Base-by-base conservation (phyloP, 2,329 filamentous ascomycete species). In the Trichoderma atroviride region DNA sequence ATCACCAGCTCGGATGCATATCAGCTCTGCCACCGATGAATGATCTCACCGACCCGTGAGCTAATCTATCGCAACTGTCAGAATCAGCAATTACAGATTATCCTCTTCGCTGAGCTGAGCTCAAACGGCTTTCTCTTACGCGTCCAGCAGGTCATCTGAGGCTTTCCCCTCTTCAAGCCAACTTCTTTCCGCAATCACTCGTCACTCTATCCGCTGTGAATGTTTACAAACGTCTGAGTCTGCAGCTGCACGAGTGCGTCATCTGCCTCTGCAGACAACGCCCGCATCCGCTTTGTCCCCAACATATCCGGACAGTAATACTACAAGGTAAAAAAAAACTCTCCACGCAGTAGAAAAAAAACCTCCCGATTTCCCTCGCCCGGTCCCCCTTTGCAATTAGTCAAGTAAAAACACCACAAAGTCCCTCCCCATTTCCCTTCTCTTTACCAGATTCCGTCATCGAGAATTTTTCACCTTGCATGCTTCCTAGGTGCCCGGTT, bases 381-480 rank as follows among this genome's bases (percentile, higher is more conserved):
- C 33, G 24, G 35, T 4, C 19, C 13, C 53, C 16, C n/a, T 5
- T 35, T 7, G 14, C 31, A 9, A 22, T 50, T 56, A 62, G 60
- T 50, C 35, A 57, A 24, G 27, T 16, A 47, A 13, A 56, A 56
- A 19, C 52, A 47, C 16, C 35, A 43, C 19, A 7, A 43, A 43
- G 19, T 43, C 19, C 6, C 16, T 4, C 5, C 9, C 33, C 33
- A 27, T 55, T 24, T 29, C 3, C 3, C 35, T 19, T 52, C 22
- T 13, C 14, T 62, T 24, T 50, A 24, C 47, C 3, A 37, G 4
- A 9, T n/a, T 16, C 6, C 53, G 50, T 29, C 40, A 50, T 50
- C 27, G 14, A 66, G 33, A 19, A 43, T n/a, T 27, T 50, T 31
- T 65, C 62, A 57, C 37, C 14, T 50, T 50, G 63, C 62, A 65